Evolutionary conservation across 305 asterid species (phyloP).

Genomic region (Salvia sclarea): DNA sequence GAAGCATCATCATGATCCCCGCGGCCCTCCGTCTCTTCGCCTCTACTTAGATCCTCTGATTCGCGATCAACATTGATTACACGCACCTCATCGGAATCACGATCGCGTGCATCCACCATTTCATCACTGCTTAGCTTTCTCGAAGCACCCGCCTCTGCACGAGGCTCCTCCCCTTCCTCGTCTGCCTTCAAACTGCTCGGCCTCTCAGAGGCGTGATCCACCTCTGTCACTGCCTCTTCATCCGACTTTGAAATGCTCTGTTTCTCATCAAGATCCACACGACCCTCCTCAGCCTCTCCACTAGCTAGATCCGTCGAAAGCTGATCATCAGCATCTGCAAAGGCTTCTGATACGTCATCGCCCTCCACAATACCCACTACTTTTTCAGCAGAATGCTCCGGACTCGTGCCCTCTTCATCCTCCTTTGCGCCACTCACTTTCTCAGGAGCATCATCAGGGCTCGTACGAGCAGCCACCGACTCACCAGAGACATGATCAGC

Average conservation of each 20-base stretch:
- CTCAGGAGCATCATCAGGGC: slow-evolving; percentile 29
- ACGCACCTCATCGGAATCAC: neutral
- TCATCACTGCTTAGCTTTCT: neutral
- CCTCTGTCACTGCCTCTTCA: slow-evolving; percentile 41
- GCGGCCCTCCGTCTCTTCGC: neutral
- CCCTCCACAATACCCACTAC: too few species aligned
- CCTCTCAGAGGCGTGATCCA: slow-evolving; percentile 44
- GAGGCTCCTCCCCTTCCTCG: slow-evolving; percentile 49
- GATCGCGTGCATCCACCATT: neutral
- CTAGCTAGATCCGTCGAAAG: neutral
- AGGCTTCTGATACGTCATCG: neutral
- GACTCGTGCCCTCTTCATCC: too few species aligned
- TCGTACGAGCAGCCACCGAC: slow-evolving; percentile 36
- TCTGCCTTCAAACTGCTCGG: slow-evolving; percentile 38
- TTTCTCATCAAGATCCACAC: too few species aligned
- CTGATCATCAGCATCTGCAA: neutral
- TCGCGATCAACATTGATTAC: slow-evolving; percentile 39
- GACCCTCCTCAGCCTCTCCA: too few species aligned
- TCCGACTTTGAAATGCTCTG: slow-evolving; percentile 36
- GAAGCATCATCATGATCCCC: neutral
- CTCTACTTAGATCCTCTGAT: slow-evolving; percentile 42
- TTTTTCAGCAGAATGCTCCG: neutral
- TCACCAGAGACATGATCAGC: neutral
- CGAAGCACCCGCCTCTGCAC: slow-evolving; percentile 41
- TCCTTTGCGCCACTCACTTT: neutral